Percentiles rank a stretch among this genome's conserved stretches.
Evolutionary conservation across 768 basidiomycete species (phyloP).

Genomic region (Boletus fagicola): DNA sequence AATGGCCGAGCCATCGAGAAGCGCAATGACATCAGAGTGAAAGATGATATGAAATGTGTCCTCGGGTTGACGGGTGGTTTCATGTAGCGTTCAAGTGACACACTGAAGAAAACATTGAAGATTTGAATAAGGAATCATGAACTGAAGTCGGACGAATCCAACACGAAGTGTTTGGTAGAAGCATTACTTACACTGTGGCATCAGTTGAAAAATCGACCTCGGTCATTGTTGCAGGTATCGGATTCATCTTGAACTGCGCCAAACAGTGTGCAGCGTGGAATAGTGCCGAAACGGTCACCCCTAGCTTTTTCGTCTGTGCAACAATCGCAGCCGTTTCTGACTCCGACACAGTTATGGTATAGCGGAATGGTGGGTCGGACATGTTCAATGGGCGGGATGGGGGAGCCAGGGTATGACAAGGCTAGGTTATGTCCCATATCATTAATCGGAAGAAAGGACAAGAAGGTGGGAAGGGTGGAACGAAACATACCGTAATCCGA

Average conservation of each 20-base stretch:
- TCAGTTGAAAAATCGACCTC: constrained; percentile 19
- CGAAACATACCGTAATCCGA: constrained; percentile 9
- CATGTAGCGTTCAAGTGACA: constrained; percentile 19
- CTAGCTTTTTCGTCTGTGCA: constrained; percentile 8
- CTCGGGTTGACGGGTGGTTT: constrained; percentile 17
- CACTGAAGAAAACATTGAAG: background rate
- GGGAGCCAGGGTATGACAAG: constrained; percentile 9
- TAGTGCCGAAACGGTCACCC: constrained; percentile 15
- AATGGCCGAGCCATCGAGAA: constrained; percentile 17
- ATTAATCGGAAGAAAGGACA: background rate
- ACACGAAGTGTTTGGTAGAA: background rate
- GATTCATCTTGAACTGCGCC: constrained; percentile 24
- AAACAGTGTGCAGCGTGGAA: constrained; percentile 26
- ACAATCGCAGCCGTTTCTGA: constrained; percentile 12
- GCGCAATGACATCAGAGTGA: constrained; percentile 12
- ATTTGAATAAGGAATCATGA: background rate
- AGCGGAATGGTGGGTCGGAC: constrained; percentile 9
- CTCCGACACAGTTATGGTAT: background rate
- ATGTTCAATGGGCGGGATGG: constrained; percentile 6
- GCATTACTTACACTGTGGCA: constrained; percentile 9
- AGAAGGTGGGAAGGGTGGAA: background rate
- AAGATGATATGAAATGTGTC: constrained; percentile 20
- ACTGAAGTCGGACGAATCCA: background rate
- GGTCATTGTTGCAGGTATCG: constrained; percentile 3
- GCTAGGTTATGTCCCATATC: background rate